Base-by-base conservation (phyloP, 208 protist genomes). In the Leishmania arabica region DNA sequence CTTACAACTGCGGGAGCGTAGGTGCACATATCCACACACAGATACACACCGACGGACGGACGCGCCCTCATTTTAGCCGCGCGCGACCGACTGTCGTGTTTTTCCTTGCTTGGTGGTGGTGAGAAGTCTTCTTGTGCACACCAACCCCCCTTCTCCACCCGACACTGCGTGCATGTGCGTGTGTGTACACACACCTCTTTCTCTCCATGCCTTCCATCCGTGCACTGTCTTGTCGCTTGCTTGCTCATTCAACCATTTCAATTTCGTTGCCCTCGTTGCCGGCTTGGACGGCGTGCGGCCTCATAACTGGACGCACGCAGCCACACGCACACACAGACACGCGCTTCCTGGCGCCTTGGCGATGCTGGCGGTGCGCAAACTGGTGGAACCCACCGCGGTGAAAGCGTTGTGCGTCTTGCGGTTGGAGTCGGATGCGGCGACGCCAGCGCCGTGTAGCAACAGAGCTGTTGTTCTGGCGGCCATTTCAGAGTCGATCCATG, bases 391-490 rank as follows among this genome's bases (percentile, higher is more conserved):
- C 17, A 72, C 78, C 24, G 81, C 77, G 13, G 73, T 80, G 8
- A 84, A 77, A 47, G 78, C 78, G n/a, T 45, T 75, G 73, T 88
- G 85, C 75, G 82, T 79, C 49, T 62, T 88, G 69, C 73, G n/a
- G 31, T 68, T 88, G 42, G 85, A 78, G 62, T 9, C 74, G 49
- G 40, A 68, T 37, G 58, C 62, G 31, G 74, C 74, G 24, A 66
- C 37, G 24, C 74, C 74, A 40, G 56, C 74, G 19, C 74, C 56
- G 56, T 58, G 19, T 0, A 64, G 47, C 19, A 60, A 34, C 58
- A 40, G 42, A 24, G 76, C 79, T 65, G 86, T 90, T 1, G 24
- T 86, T 8, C 73, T 90, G 37, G 87, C 77, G 7, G 71, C 87
- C 34, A 84, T 83, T 21, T 78, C 79, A 1, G 83, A 85, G 42